phyloP scores from a whole-genome alignment of 106 monocot species.

The Chionographis japonica region DNA sequence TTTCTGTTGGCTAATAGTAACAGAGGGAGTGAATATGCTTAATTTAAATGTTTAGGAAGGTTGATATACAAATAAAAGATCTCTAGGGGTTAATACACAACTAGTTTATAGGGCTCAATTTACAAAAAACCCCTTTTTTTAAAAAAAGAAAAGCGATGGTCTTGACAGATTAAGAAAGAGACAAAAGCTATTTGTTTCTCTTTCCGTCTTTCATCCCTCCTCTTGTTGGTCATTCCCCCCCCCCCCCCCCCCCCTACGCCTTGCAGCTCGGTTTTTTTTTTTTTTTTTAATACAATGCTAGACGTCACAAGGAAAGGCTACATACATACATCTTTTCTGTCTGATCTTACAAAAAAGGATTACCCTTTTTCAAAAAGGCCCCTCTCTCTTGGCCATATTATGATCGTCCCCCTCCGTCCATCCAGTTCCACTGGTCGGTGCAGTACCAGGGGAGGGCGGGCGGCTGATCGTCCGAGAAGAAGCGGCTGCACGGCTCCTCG shows the following conservation, averaged over 20 bases:
- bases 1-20: too few relatives aligned
- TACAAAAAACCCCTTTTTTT: too few relatives aligned
- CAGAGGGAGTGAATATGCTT: too few relatives aligned
- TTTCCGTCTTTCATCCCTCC: too few relatives aligned
- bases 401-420: not conserved
- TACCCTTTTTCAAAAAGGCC: not conserved
- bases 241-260: not conserved
- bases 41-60: too few relatives aligned
- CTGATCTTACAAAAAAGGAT: slow-evolving; percentile 12
- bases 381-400: not conserved
- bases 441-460: slow-evolving; percentile 34
- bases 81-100: too few relatives aligned
- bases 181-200: too few relatives aligned
- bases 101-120: too few relatives aligned
- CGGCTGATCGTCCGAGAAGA: slow-evolving; percentile 44
- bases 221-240: not conserved
- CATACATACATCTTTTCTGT: slow-evolving; percentile 1
- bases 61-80: too few relatives aligned
- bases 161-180: too few relatives aligned
- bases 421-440: slow-evolving; percentile 16
- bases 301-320: slow-evolving; percentile 1
- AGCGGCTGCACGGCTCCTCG: slow-evolving; percentile 39
- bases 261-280: not conserved
- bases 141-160: too few relatives aligned
- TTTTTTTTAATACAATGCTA: too few relatives aligned